Evolutionary conservation across 805 yeast genomes (phyloP), one percentile per base, ranked within the genome.

Genomic region (Wickerhamiella alocasiicola): DNA sequence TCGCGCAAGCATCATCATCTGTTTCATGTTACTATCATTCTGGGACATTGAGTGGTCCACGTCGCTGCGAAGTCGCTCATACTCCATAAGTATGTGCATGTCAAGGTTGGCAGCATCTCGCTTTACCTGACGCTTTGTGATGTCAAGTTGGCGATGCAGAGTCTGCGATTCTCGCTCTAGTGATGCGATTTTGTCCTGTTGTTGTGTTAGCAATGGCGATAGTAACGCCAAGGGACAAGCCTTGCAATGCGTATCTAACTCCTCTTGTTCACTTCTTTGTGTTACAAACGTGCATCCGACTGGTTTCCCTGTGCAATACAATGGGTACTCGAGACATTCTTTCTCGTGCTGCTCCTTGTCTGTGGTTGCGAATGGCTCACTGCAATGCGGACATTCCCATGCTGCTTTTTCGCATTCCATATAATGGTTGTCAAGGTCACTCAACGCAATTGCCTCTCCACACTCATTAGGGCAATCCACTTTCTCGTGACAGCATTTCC

Each of bases 11-110:
- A 55, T 44, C 44, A 58, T 50, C 34, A 52, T 42, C 31, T 58
- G 56, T 42, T 59, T 52, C 31, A 58, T 46, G 33, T 59, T 62
- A 31, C 55, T 45, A 32, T 61, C 63, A 12, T 53, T 49, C 13
- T 55, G 39, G 7, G 53, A 48, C n/a, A 50, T 48, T 18, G 51
- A 45, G 15, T 56, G 44, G 27, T 56, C 58, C 16, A 60, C 49
- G 37, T 61, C 65, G 13, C 48, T 45, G 23, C 64, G 47, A 29
- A 62, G 46, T 31, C 60, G 51, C 19, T 61, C 64, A 41, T 56
- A 56, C 41, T 61, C 66, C 26, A 44, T 41, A 33, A 49, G 41
- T 13, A 55, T 43, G 27, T 57, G 57, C 31, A 51, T 36, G 29
- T 52, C 55, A 16, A 52, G 51, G 13, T 54, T 53, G 6, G 46